Conservation (phyloP, 2,329 filamentous ascomycete species). For the Gliomastix tumulicola region DNA sequence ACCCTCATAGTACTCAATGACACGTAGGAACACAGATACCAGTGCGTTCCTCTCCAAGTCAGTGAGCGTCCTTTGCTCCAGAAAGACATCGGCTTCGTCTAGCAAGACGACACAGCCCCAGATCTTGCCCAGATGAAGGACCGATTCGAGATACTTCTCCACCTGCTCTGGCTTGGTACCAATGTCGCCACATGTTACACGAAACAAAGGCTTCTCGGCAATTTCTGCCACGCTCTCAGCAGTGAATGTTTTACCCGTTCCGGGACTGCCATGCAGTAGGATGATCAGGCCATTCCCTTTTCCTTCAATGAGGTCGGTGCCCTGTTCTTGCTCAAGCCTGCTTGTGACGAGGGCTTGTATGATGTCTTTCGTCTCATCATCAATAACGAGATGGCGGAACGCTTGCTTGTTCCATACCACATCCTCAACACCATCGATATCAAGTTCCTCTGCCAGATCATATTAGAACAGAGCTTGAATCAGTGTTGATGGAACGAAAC, state of each 20-base stretch:
- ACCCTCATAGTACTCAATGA: conserved; percentile 25
- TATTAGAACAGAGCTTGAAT: background rate
- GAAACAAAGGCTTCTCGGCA: conserved; percentile 13
- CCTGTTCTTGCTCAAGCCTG: conserved; percentile 11
- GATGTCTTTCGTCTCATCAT: conserved; percentile 14
- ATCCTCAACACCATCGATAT: background rate
- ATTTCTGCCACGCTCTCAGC: conserved; percentile 13
- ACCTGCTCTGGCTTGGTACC: conserved; percentile 11
- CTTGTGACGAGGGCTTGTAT: conserved; percentile 17
- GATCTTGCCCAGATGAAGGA: conserved; percentile 12
- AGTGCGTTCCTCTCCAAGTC: conserved; percentile 16
- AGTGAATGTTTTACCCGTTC: conserved; percentile 23
- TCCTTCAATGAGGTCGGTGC: conserved; percentile 21
- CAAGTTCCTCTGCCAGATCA: background rate
- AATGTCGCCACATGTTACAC: conserved; percentile 16
- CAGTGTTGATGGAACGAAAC: too few species aligned
- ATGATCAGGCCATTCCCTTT: conserved; percentile 21
- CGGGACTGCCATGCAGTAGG: conserved; percentile 20
- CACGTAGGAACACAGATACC: conserved; percentile 22
- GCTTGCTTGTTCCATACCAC: conserved; percentile 9
- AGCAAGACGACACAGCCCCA: conserved; percentile 18
- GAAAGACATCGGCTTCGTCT: conserved; percentile 19
- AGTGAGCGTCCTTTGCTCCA: conserved; percentile 11
- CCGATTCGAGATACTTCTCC: conserved; percentile 10
- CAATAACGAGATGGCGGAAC: conserved; percentile 9